Conservation (phyloP, 1,139 yeast genomes). For the Fermentozyma sake region DNA sequence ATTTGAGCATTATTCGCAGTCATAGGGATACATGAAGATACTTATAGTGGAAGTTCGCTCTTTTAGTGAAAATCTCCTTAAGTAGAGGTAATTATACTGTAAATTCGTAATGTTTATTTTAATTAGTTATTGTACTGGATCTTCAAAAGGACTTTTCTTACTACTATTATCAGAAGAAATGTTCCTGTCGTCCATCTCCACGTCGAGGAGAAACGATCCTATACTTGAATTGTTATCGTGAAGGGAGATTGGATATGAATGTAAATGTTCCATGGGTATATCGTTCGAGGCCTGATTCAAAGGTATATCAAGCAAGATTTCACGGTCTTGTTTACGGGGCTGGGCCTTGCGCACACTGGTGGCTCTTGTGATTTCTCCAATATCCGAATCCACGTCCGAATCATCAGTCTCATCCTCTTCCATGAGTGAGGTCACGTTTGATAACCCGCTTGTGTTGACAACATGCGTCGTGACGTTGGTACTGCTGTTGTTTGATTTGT, state of each 20-base stretch:
- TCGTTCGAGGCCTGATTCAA: too few species aligned
- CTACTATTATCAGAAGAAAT: too few species aligned
- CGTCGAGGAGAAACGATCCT: conserved; percentile 35
- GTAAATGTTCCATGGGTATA: too few species aligned
- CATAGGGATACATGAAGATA: too few species aligned
- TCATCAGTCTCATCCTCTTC: conserved; percentile 23
- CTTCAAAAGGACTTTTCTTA: conserved; percentile 30
- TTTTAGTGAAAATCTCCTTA: too few species aligned
- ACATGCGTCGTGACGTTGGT: conserved; percentile 7
- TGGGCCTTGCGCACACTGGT: conserved; percentile 29
- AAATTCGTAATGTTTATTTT: conserved; percentile 2
- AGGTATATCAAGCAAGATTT: too few species aligned
- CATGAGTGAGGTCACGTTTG: conserved; percentile 4
- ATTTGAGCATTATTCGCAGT: too few species aligned
- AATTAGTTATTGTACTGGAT: too few species aligned
- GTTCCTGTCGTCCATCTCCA: conserved; percentile 26
- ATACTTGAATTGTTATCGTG: too few species aligned
- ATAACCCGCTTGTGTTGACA: conserved; percentile 1
- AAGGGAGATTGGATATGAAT: too few species aligned
- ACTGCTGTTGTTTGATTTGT: conserved; percentile 5
- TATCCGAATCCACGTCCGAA: conserved; percentile 45
- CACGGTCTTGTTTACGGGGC: too few species aligned
- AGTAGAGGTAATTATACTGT: conserved; percentile 1
- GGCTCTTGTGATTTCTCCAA: conserved; percentile 44
- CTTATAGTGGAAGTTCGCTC: too few species aligned